These are phyloP conservation scores for Spergularia azorica DNA, from an alignment of 179 eudicot species.

Conservation along the genomic window DNA sequence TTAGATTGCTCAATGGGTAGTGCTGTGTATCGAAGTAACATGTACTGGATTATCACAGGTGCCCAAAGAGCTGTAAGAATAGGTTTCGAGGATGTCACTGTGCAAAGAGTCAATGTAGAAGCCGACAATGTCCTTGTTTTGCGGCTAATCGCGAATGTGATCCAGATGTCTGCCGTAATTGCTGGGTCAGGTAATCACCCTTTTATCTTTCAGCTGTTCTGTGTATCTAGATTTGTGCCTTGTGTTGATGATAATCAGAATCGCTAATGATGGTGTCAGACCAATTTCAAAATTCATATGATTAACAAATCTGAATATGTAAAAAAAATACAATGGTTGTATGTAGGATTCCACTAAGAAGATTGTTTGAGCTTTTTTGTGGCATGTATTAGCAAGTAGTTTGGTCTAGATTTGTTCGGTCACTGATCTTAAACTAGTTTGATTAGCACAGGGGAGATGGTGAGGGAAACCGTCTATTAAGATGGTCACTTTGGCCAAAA, in stretches of 20 bases:
- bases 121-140: conserved; percentile 97
- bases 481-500: too few relatives aligned
- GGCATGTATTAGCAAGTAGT: neutral
- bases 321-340: neutral
- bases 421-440: neutral
- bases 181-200: conserved; percentile 89
- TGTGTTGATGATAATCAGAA: neutral
- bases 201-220: neutral
- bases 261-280: neutral
- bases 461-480: too few relatives aligned
- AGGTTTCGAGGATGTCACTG: conserved; percentile 98
- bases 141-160: conserved; percentile 99
- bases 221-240: neutral
- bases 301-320: neutral
- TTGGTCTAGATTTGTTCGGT: neutral
- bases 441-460: too few relatives aligned
- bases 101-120: conserved; percentile 99
- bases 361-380: conserved; percentile 1
- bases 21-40: neutral
- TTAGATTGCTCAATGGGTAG: neutral
- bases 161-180: conserved; percentile 97
- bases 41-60: conserved; percentile 45
- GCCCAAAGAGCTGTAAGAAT: conserved; percentile 92
- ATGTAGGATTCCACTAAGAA: neutral
- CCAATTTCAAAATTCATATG: neutral